Percentiles rank a stretch among this genome's conserved stretches.
Evolutionary conservation across 1,284 basidiomycete species (phyloP).

Genomic region (Vanrija pseudolonga): DNA sequence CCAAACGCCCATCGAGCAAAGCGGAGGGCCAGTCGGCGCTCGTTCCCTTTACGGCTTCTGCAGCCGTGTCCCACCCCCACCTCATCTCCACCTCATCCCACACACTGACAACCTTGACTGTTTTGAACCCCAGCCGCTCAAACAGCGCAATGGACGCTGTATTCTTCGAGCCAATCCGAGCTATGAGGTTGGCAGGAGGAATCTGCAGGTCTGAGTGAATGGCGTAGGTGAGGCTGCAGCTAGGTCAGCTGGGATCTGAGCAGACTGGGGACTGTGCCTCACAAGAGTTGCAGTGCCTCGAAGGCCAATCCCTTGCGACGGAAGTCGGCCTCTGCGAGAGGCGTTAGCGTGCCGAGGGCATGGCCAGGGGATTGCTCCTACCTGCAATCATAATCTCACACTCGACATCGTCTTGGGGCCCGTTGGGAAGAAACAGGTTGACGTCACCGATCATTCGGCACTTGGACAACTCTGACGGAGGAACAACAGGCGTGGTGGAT

Average conservation of each 20-base stretch:
- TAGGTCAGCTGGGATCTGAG: not conserved
- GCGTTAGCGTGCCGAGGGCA: not conserved
- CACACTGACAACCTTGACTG: constrained; percentile 63
- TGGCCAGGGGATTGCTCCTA: constrained; percentile 33
- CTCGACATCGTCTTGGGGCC: constrained; percentile 59
- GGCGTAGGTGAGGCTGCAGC: constrained; percentile 46
- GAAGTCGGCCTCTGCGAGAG: not conserved
- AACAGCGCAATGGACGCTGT: constrained; percentile 60
- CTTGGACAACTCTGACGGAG: constrained; percentile 26
- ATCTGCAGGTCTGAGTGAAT: constrained; percentile 17
- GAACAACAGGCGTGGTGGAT: constrained; percentile 13
- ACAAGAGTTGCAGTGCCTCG: constrained; percentile 63
- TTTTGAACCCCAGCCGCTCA: constrained; percentile 62
- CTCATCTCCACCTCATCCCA: constrained; percentile 73
- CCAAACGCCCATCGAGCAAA: not conserved
- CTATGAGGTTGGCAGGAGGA: constrained; percentile 52
- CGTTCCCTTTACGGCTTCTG: not conserved
- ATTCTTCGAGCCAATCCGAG: constrained; percentile 58
- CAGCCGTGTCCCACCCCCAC: constrained; percentile 25
- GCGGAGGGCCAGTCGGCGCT: not conserved
- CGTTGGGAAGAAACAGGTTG: constrained; percentile 44
- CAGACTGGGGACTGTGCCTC: constrained; percentile 6
- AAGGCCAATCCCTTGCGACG: constrained; percentile 51
- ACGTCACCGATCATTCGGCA: constrained; percentile 22
- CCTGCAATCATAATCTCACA: constrained; percentile 80